Evolutionary conservation across 73 alveolate genomes (phyloP), one percentile per base, ranked within the genome.

Genomic region (Paramecium primaurelia): DNA sequence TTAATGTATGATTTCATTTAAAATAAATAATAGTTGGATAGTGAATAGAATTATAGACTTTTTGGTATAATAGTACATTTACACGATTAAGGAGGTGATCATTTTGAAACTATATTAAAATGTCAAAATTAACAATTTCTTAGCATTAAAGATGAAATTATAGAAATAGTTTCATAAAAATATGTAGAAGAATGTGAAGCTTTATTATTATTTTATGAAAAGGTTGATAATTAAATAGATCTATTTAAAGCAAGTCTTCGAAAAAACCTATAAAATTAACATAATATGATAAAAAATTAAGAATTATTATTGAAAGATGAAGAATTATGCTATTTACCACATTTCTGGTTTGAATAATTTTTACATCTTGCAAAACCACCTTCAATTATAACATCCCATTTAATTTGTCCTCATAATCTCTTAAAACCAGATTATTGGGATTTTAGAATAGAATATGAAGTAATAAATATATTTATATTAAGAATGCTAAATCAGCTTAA

Each of bases 361-460:
- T 8, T 80, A 30, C n/a, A 12, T 80, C 58, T 80, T 32, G 71
- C 77, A 0, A 42, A 28, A 20, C 91, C 91, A 22, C 75, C 77
- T 10, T 18, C 20, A 26, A 25, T 80, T 12, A 80, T 80, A n/a
- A 80, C 91, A 28, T 44, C 91, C 25, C 91, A 80, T 80, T 47
- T 45, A 12, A 16, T 80, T 22, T 80, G 91, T n/a, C 47, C 44
- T 20, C 91, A 80, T 47, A 42, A 80, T 12, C 44, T 14, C 44
- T 47, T 80, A 26, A 80, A 42, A 44, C 91, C 91, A 11, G 91
- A 80, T 49, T 80, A 80, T 80, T 80, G 91, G 91, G 91, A 80
- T 80, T 80, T 44, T 34, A 80, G 91, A 80, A 34, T 64, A 32
- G 47, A 80, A 80, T 80, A 40, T 18, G 71, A 45, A 45, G 91